Evolutionary conservation across 441 rosid genomes (phyloP).

Genomic region (Populus hybrid): DNA sequence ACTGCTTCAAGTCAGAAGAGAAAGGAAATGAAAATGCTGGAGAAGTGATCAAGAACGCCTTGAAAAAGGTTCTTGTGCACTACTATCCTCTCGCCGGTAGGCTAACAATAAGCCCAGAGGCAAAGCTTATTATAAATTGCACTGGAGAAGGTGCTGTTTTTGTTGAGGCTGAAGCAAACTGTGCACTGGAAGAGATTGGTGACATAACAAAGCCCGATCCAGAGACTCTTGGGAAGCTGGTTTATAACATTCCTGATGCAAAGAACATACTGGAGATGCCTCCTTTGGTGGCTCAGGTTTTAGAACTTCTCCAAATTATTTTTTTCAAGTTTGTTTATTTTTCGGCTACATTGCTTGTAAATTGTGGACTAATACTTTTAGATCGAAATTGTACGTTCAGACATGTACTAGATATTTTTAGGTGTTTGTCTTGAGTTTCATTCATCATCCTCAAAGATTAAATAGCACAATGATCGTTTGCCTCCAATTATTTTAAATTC

Average conservation of each 20-base stretch:
- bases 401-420: background rate
- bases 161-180: conserved; percentile 80
- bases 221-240: conserved; percentile 68
- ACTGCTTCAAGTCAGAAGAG: conserved; percentile 67
- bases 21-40: conserved; percentile 61
- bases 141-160: conserved; percentile 81
- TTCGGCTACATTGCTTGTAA: background rate
- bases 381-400: background rate
- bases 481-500: background rate
- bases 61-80: conserved; percentile 72
- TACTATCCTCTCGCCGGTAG: conserved; percentile 90
- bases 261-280: conserved; percentile 81
- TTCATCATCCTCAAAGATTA: background rate
- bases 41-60: conserved; percentile 61
- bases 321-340: background rate
- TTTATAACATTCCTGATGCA: conserved; percentile 72
- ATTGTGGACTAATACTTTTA: background rate
- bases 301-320: background rate
- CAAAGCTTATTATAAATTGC: conserved; percentile 74
- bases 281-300: conserved; percentile 82
- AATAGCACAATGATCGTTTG: background rate
- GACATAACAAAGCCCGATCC: conserved; percentile 83
- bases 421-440: background rate
- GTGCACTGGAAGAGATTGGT: conserved; percentile 63
- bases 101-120: conserved; percentile 68